Evolutionary conservation across 2,329 filamentous ascomycete species (phyloP).

Genomic region (Chaetoscypha palmicola): DNA sequence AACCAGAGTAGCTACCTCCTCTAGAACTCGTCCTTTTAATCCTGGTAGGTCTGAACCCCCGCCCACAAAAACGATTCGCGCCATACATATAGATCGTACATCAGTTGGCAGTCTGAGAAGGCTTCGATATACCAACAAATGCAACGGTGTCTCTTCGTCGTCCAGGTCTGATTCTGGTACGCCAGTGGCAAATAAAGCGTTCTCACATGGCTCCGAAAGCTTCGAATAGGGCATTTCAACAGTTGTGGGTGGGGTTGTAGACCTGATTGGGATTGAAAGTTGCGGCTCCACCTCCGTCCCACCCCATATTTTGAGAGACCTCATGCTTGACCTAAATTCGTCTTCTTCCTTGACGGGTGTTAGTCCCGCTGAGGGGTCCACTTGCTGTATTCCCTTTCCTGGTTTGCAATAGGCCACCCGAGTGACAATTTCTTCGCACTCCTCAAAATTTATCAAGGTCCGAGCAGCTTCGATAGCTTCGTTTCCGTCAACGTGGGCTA

Average conservation of each 20-base stretch:
- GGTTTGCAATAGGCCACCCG: constrained; percentile 70
- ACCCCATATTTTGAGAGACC: constrained; percentile 19
- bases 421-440: constrained; percentile 72
- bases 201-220: constrained; percentile 69
- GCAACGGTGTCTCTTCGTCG: constrained; percentile 78
- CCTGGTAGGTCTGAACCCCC: constrained; percentile 74
- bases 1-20: constrained; percentile 64
- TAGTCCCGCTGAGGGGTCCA: constrained; percentile 30
- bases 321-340: constrained; percentile 35
- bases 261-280: constrained; percentile 38
- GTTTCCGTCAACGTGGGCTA: constrained; percentile 14
- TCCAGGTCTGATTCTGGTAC: constrained; percentile 57
- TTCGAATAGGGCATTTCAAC: constrained; percentile 61
- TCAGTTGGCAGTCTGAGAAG: constrained; percentile 74
- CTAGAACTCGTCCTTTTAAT: constrained; percentile 66
- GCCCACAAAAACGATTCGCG: constrained; percentile 79
- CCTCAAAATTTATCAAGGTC: constrained; percentile 56
- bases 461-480: constrained; percentile 10
- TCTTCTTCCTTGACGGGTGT: constrained; percentile 52
- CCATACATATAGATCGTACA: constrained; percentile 77
- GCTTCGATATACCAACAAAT: constrained; percentile 66
- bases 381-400: constrained; percentile 12
- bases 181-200: constrained; percentile 60
- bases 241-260: constrained; percentile 41
- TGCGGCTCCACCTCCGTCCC: constrained; percentile 15